These are phyloP conservation scores for Zangia roseola DNA, from an alignment of 768 basidiomycete species.

Conservation along the genomic window DNA sequence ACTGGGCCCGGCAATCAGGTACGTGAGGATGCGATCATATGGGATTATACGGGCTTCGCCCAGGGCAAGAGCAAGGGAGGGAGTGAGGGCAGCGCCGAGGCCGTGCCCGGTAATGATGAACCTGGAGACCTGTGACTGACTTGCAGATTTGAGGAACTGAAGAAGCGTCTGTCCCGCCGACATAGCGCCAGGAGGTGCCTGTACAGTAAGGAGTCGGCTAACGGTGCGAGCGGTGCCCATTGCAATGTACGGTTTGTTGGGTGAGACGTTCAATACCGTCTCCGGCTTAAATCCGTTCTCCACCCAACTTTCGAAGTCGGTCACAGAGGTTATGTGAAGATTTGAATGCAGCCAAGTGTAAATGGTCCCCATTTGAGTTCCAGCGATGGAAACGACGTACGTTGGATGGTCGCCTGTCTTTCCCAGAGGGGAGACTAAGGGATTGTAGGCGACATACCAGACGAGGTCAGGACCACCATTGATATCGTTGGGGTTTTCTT, in stretches of 20 bases:
- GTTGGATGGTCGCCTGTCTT: background rate
- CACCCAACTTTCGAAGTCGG: conserved; percentile 7
- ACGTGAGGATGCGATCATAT: background rate
- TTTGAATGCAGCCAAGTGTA: conserved; percentile 1
- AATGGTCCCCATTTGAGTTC: background rate
- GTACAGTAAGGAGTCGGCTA: background rate
- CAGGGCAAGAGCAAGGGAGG: conserved; percentile 8
- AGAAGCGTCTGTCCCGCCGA: conserved; percentile 1
- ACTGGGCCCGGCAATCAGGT: conserved; percentile 8
- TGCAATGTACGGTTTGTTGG: background rate
- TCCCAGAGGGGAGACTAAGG: background rate
- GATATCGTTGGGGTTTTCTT: background rate
- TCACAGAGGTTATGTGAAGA: background rate
- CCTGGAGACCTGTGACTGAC: background rate
- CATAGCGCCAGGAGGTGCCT: background rate
- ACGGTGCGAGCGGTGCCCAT: background rate
- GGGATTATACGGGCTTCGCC: background rate
- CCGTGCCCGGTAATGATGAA: conserved; percentile 5
- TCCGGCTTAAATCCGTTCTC: background rate
- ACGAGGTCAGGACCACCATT: conserved; percentile 3
- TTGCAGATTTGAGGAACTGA: background rate
- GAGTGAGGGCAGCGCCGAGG: conserved; percentile 4
- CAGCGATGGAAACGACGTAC: conserved; percentile 7
- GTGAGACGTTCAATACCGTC: background rate
- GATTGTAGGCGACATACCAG: conserved; percentile 5